Base-by-base conservation (phyloP, 1,284 basidiomycete genomes). In the Marasmius sp. region DNA sequence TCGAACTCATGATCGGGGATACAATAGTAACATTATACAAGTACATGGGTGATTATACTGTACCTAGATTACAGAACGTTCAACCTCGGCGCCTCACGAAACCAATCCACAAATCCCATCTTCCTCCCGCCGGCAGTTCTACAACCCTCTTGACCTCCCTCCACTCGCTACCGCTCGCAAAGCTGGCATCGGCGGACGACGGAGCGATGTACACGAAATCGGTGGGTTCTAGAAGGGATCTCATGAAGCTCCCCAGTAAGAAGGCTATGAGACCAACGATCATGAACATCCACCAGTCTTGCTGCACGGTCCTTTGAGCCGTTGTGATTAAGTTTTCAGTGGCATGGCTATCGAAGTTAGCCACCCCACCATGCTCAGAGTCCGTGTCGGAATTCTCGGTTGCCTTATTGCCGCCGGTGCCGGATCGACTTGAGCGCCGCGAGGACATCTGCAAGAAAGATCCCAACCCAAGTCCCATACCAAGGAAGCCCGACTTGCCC, bases 211-310 rank as follows among this genome's bases (percentile, higher is more conserved):
- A 54, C 58, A 97, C 87, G 77, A 96, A 98, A 75, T 98, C 96
- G n/a, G 92, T 89, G 11, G 95, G 92, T 8, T 90, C 89, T 45
- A 98, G 77, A 64, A 98, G 79, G 8, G 93, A 94, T 61, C 97
- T 85, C 64, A 97, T 75, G 55, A 99, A 79, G 11, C 93, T 96
- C 41, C 97, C 97, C 65, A 98, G 81, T 65, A 99, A 79, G 75
- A 98, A 96, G 41, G 93, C 91, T 64, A 97, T 92, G 65, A 98
- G 73, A 51, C 89, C 94, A 16, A 92, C 85, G 61, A 96, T 79
- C 64, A 98, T 72, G 59, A 97, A 74, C 48, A 84, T 86, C 57
- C 87, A 86, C 65, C 45, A 47, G 14, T n/a, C 45, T 8, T 47
- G 89, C 66, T 53, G 82, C 74, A 67, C 80, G 85, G 52, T 58